Evolutionary conservation across 1,284 basidiomycete species (phyloP).

Genomic region (Cryptococcus amylolentus): DNA sequence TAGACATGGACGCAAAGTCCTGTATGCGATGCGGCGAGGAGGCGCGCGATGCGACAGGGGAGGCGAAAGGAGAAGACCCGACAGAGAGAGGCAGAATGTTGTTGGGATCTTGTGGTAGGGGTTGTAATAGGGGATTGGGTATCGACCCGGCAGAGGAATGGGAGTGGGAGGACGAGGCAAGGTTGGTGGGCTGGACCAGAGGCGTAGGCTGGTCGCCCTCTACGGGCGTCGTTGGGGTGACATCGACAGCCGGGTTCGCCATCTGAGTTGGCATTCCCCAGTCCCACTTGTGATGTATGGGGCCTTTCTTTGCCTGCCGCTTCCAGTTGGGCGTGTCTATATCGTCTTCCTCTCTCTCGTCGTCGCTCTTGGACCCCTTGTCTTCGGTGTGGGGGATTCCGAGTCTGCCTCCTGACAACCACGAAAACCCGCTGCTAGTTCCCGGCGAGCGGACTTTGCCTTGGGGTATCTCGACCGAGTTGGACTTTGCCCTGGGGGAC

Average conservation of each 20-base stretch:
- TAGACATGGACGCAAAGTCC: not conserved
- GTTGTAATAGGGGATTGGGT: slow-evolving; percentile 7
- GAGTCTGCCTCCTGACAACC: slow-evolving; percentile 12
- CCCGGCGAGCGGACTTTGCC: not conserved
- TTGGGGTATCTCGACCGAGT: not conserved
- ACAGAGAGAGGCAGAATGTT: slow-evolving; percentile 32
- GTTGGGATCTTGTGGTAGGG: slow-evolving; percentile 25
- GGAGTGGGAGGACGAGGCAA: slow-evolving; percentile 4
- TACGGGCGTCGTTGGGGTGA: slow-evolving; percentile 3
- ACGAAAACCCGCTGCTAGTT: slow-evolving; percentile 3
- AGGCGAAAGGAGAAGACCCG: slow-evolving; percentile 18
- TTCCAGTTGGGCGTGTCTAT: slow-evolving; percentile 1
- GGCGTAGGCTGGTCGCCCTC: not conserved
- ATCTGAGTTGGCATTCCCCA: slow-evolving; percentile 11
- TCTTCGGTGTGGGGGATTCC: slow-evolving; percentile 3
- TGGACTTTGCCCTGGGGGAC: not conserved
- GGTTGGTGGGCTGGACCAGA: slow-evolving; percentile 3
- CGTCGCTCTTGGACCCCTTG: slow-evolving; percentile 12
- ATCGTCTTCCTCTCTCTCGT: slow-evolving; percentile 12
- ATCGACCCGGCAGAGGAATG: slow-evolving; percentile 4
- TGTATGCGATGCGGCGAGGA: slow-evolving; percentile 19
- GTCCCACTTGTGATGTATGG: slow-evolving; percentile 3
- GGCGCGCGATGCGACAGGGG: slow-evolving; percentile 16
- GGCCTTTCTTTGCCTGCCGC: not conserved
- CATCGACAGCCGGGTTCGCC: slow-evolving; percentile 14